Evolutionary conservation across 1,284 basidiomycete species (phyloP), one percentile per base, ranked within the genome.

Genomic region (Taiwanofungus camphoratus): DNA sequence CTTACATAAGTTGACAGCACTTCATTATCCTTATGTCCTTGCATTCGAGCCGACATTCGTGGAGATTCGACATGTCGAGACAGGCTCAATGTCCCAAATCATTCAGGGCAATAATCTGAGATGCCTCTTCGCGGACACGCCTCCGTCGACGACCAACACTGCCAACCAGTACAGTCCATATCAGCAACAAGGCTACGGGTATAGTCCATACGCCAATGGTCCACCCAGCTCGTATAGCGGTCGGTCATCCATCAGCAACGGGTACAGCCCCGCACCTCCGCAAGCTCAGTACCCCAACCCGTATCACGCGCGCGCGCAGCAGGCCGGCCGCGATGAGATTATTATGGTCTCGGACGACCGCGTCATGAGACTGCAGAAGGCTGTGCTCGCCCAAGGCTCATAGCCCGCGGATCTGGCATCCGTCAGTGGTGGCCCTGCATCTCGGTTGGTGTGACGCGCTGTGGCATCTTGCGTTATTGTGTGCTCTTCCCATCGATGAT

Each of bases 11-110:
- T 36, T 35, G 13, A 19, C 58, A 96, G 95, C 96, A 2, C 76
- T 98, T 20, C 90, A 95, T 61, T 95, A 95, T 64, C 95, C 96
- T 1, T 99, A 94, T 63, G 91, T 99, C 23, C 74, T 99, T 32
- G 96, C 95, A 0, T 97, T 99, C 58, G 96, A 99, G 61, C 87
- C 93, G 8, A 87, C 85, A 2, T 99, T 99, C 60, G 86, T 99
- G 57, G 96, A 99, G 65, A 88, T 99, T 38, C 85, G 94, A 33
- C 90, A 98, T 60, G 93, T 99, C 49, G 91, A 96, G 61, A 92
- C 88, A 3, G 93, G 95, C 6, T 71, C 82, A 24, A 77, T 99
- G 61, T 86, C 92, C 20, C 96, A 99, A 70, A 89, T 99, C 57
- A 96, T 99, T 49, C 92, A 95, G 51, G 92, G 92, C 44, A 84